Conservation (phyloP, 495 filamentous ascomycete species). For the Lindgomyces ingoldianus region DNA sequence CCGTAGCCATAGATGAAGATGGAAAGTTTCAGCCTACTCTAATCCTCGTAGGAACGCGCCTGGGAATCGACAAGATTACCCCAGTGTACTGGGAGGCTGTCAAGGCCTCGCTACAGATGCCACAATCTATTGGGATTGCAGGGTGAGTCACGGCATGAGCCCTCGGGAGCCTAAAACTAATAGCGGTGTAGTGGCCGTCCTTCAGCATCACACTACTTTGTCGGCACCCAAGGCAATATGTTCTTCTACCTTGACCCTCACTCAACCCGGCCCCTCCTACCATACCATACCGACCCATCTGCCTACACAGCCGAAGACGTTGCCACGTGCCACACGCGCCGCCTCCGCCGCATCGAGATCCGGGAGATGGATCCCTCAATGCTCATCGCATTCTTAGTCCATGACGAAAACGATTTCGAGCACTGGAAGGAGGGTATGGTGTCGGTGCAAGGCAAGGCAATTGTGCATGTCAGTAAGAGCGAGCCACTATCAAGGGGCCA, state of each 20-base stretch:
- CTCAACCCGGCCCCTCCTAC: conserved; percentile 68
- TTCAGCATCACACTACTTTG: conserved; percentile 93
- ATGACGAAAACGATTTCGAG: conserved; percentile 77
- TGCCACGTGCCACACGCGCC: conserved; percentile 81
- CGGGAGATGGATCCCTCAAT: conserved; percentile 98
- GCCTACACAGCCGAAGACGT: conserved; percentile 71
- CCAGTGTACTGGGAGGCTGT: conserved; percentile 90
- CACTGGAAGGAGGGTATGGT: conserved; percentile 72
- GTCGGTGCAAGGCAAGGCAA: conserved; percentile 72
- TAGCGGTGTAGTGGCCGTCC: conserved; percentile 71
- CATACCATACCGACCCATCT: conserved; percentile 52
- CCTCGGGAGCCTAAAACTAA: conserved; percentile 4
- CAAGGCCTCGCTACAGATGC: conserved; percentile 74
- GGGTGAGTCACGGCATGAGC: conserved; percentile 62
- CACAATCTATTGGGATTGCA: conserved; percentile 91
- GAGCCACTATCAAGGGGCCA: conserved; percentile 59
- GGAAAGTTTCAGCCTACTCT: conserved; percentile 76
- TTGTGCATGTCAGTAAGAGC: conserved; percentile 75
- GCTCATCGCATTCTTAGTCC: conserved; percentile 94
- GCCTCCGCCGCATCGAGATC: conserved; percentile 77
- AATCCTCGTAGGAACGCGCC: conserved; percentile 79
- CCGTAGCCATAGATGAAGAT: conserved; percentile 65
- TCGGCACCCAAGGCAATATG: conserved; percentile 84
- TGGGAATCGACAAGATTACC: conserved; percentile 92
- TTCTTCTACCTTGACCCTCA: conserved; percentile 98